Percentiles rank a stretch among this genome's conserved stretches.
Evolutionary conservation across 2,329 filamentous ascomycete species (phyloP).

Genomic region (Nectriaceae sp.): DNA sequence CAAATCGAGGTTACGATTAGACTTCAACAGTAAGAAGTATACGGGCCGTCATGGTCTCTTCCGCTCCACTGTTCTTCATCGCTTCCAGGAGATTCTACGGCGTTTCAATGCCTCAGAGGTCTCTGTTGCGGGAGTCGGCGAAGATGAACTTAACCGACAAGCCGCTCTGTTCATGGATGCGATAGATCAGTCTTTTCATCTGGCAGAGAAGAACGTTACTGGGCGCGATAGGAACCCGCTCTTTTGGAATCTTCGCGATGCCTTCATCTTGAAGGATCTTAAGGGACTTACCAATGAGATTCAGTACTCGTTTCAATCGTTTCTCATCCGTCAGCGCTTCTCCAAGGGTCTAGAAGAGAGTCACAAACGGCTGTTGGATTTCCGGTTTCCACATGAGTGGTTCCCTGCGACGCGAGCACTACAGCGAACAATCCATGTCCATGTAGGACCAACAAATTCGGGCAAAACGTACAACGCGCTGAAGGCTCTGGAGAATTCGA

Average conservation of each 20-base stretch:
- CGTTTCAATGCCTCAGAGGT: constrained; percentile 22
- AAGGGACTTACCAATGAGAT: constrained; percentile 58
- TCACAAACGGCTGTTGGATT: constrained; percentile 71
- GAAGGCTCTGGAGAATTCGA: constrained; percentile 75
- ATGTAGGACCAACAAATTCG: constrained; percentile 96
- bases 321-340: constrained; percentile 59
- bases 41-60: constrained; percentile 34
- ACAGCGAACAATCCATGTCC: constrained; percentile 83
- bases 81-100: constrained; percentile 39
- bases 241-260: constrained; percentile 59
- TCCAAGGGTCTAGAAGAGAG: constrained; percentile 56
- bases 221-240: constrained; percentile 50
- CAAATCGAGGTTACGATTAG: constrained; percentile 32
- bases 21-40: constrained; percentile 20
- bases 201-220: constrained; percentile 43
- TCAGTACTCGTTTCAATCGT: constrained; percentile 68
- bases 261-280: constrained; percentile 57
- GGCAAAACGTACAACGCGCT: constrained; percentile 97
- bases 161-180: constrained; percentile 46
- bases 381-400: constrained; percentile 91
- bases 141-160: constrained; percentile 47
- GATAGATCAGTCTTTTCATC: constrained; percentile 46
- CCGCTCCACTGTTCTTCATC: constrained; percentile 35
- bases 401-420: constrained; percentile 80
- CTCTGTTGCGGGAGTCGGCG: constrained; percentile 30